A percentile compares a stretch with the other conserved stretches of the same genome.
Evolutionary conservation across 257 asterid species (phyloP).

Genomic region (Nicotiana undulata): DNA sequence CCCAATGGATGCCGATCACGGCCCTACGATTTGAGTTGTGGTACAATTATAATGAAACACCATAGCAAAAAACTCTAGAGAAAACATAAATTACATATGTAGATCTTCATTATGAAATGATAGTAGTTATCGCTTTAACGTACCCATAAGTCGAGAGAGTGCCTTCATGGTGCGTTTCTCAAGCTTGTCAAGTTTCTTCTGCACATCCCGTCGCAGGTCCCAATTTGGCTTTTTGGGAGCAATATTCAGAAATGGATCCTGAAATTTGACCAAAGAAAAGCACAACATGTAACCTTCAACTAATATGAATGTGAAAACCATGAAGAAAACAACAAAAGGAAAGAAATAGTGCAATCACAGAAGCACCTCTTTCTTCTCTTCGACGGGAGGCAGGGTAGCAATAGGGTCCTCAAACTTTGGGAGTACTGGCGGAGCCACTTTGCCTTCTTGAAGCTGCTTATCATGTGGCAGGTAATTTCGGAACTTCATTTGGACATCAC

Average conservation of each 20-base stretch:
- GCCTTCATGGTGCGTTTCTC: conserved; percentile 91
- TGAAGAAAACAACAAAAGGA: not conserved
- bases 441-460: conserved; percentile 92
- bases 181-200: conserved; percentile 85
- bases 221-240: conserved; percentile 98
- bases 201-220: conserved; percentile 94
- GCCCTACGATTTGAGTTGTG: no score
- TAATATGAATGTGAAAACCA: not conserved
- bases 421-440: conserved; percentile 73
- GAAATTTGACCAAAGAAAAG: conserved; percentile 4
- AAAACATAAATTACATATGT: no score
- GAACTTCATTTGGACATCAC: conserved; percentile 66
- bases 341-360: not conserved
- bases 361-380: conserved; percentile 79
- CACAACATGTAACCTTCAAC: not conserved
- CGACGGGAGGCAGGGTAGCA: conserved; percentile 41
- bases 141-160: conserved; percentile 67
- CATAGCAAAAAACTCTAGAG: no score
- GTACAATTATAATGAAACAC: no score
- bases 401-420: conserved; percentile 92
- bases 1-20: no score
- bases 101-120: no score
- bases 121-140: not conserved
- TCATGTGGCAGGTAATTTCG: conserved; percentile 97
- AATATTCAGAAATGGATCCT: conserved; percentile 92